A percentile compares a stretch with the other conserved stretches of the same genome.
phyloP scores from a whole-genome alignment of 1,284 basidiomycete genomes.

The Trichosporon sp. region DNA sequence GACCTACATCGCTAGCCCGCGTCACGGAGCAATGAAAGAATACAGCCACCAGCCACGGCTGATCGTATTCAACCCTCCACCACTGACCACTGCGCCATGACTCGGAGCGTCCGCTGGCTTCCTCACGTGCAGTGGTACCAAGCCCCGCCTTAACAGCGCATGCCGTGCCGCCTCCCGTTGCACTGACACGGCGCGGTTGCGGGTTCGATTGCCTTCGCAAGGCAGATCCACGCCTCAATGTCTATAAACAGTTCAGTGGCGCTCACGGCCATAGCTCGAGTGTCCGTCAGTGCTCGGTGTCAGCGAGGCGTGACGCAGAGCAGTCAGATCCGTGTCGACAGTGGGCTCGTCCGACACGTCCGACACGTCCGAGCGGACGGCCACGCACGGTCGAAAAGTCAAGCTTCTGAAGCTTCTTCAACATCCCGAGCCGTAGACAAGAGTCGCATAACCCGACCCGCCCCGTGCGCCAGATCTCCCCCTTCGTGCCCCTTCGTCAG shows the following conservation, averaged over 20 bases:
- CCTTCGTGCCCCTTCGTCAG: background rate
- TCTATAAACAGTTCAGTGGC: background rate
- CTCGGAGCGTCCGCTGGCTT: background rate
- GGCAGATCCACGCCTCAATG: background rate
- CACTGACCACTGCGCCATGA: background rate
- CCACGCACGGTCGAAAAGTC: background rate
- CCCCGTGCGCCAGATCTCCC: background rate
- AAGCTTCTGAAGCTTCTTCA: too few species aligned
- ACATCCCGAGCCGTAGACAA: too few species aligned
- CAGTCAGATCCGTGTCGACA: background rate
- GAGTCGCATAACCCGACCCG: background rate
- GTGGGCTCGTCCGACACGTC: background rate
- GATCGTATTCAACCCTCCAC: background rate
- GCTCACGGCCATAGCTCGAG: background rate
- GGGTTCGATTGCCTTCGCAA: background rate
- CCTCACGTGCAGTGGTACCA: background rate
- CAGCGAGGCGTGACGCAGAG: background rate
- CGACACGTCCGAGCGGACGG: background rate
- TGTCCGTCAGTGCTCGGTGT: background rate
- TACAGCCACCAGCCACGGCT: conserved; percentile 9
- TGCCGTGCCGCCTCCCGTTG: background rate
- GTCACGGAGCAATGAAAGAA: background rate
- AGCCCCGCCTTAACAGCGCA: too few species aligned
- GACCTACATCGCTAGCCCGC: too few species aligned
- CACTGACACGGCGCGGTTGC: background rate